Evolutionary conservation across 2,329 filamentous ascomycete genomes (phyloP).

Genomic region (Didymella segeticola): DNA sequence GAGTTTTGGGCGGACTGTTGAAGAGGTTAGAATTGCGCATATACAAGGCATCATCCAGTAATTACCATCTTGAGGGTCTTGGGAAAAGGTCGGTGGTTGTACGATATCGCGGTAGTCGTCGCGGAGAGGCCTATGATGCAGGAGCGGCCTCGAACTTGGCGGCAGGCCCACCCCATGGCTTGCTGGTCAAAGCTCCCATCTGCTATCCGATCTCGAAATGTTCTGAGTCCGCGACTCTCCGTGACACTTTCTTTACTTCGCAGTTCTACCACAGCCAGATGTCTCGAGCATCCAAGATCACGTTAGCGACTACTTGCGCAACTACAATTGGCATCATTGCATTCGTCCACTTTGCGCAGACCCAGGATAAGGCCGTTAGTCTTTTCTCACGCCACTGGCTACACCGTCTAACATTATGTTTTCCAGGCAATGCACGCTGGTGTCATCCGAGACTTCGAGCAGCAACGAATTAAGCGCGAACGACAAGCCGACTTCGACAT

Average conservation of each 20-base stretch:
- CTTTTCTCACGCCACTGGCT: constrained; percentile 7
- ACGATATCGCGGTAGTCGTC: constrained; percentile 28
- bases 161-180: constrained; percentile 16
- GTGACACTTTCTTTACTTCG: constrained; percentile 2
- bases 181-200: constrained; percentile 45
- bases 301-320: constrained; percentile 77
- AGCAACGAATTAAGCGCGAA: constrained; percentile 87
- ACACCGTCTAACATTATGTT: constrained; percentile 16
- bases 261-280: constrained; percentile 57
- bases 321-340: constrained; percentile 78
- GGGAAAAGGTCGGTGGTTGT: constrained; percentile 18
- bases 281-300: constrained; percentile 90
- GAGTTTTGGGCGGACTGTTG: constrained; percentile 95
- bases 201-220: constrained; percentile 23
- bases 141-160: constrained; percentile 31
- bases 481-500: constrained; percentile 94
- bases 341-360: constrained; percentile 90
- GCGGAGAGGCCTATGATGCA: constrained; percentile 35
- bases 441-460: constrained; percentile 92
- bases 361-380: constrained; percentile 79
- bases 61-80: constrained; percentile 37
- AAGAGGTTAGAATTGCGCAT: constrained; percentile 31
- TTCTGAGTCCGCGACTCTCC: constrained; percentile 20
- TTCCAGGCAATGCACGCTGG: constrained; percentile 90
- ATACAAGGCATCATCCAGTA: too few species aligned